Conservation (phyloP, 441 rosid species). For the Breynia disticha region DNA sequence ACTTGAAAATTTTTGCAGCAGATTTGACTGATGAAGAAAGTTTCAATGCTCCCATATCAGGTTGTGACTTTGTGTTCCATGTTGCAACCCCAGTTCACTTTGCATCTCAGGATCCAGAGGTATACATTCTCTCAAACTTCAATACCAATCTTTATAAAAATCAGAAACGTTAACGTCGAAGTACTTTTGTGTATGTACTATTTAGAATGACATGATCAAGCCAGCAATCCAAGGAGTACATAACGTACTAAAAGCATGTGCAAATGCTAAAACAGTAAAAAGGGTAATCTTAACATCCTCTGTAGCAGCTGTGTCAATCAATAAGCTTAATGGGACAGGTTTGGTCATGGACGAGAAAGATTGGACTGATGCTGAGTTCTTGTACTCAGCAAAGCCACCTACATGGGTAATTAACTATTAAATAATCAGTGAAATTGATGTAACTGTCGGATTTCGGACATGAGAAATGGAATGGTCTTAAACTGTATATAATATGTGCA, state of each 20-base stretch:
- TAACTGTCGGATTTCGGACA: not conserved
- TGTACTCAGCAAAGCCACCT: conserved; percentile 55
- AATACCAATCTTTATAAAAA: not conserved
- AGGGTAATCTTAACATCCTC: conserved; percentile 77
- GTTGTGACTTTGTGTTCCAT: conserved; percentile 70
- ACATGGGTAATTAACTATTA: conserved; percentile 46
- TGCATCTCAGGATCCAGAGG: conserved; percentile 91
- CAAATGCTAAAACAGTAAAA: conserved; percentile 52
- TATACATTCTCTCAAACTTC: conserved; percentile 4
- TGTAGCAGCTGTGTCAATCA: conserved; percentile 67
- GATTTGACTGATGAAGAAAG: conserved; percentile 62
- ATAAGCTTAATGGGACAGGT: conserved; percentile 45
- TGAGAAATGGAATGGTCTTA: too few relatives aligned
- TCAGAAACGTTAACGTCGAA: not conserved
- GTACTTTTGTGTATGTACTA: not conserved
- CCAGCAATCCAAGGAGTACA: conserved; percentile 72
- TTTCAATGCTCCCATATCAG: conserved; percentile 44
- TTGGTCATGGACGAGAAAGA: conserved; percentile 52
- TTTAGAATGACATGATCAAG: conserved; percentile 76
- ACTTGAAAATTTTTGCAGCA: conserved; percentile 49
- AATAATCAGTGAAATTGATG: not conserved
- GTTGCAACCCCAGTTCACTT: conserved; percentile 87
- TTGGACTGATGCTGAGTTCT: conserved; percentile 69
- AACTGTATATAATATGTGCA: not conserved
- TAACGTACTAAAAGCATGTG: conserved; percentile 66